Percentiles rank a stretch among this genome's conserved stretches.
These are phyloP conservation scores for Fusarium subglutinans DNA, from an alignment of 2,329 filamentous ascomycete genomes.

Conservation along the genomic window DNA sequence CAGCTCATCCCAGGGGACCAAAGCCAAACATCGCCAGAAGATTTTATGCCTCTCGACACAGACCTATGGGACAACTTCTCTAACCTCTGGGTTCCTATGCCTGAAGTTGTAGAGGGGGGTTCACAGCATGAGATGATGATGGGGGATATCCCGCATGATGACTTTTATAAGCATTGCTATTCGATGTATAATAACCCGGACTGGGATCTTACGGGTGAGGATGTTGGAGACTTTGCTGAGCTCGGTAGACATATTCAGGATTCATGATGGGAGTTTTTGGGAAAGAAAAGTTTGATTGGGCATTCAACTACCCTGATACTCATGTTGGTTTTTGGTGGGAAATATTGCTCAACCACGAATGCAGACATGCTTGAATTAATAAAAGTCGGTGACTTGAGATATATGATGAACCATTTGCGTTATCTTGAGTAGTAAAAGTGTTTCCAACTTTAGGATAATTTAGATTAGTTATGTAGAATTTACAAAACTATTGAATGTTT, in stretches of 20 bases:
- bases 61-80: conserved; percentile 42
- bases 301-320: conserved; percentile 17
- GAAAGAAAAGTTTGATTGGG: conserved; percentile 8
- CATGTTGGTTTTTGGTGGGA: not conserved
- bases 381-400: not conserved
- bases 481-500: not conserved
- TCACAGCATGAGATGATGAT: conserved; percentile 39
- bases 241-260: conserved; percentile 41
- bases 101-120: conserved; percentile 21
- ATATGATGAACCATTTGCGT: not conserved
- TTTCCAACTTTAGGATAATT: not conserved
- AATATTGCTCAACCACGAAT: not conserved
- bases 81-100: conserved; percentile 38
- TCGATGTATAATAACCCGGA: conserved; percentile 44
- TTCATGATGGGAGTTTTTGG: conserved; percentile 20
- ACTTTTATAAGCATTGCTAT: conserved; percentile 43
- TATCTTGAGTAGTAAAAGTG: not conserved
- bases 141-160: conserved; percentile 36
- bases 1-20: conserved; percentile 1
- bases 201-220: conserved; percentile 42
- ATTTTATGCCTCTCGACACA: conserved; percentile 38
- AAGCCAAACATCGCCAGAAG: conserved; percentile 28
- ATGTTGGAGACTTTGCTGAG: conserved; percentile 42
- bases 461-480: not conserved
- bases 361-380: not conserved